Evolutionary conservation across 2,329 filamentous ascomycete genomes (phyloP), one percentile per base, ranked within the genome.

Genomic region (Hymenoscyphus fraxineus): DNA sequence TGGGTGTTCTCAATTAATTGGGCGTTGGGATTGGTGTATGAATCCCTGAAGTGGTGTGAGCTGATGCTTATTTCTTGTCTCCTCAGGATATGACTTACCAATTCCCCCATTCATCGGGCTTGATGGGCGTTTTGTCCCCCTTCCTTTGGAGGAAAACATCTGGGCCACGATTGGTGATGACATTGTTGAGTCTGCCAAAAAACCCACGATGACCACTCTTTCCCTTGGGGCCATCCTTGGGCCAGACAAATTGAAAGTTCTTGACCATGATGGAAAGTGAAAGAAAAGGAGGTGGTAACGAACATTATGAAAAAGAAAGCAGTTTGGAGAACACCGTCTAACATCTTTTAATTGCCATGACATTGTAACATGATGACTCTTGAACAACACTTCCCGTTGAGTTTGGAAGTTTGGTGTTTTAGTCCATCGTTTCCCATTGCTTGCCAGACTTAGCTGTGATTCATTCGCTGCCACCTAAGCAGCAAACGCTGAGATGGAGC

Each of bases 131-230:
- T 3, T 54, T 64, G 6, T 63, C 67, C 27, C 67, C 62, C 58
- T 68, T 64, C 54, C 54, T 64, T 22, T 71, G 70, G 7, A 80
- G 70, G 41, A 76, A 79, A 5, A 80, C 77, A 68, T 80, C 79
- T 13, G 79, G 78, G 1, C 78, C 79, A 63, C 74, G 76, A 41
- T 75, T 75, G 7, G 67, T 75, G 16, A 79, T 54, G 61, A 80
- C 70, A 58, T 80, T 76, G 22, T 72, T 70, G 22, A 80, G 57
- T 22, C 73, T 61, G 15, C 71, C 66, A 38, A 69, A 70, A 41
- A 73, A 73, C 3, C 73, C 72, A 32, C 73, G 68, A 54, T 62
- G 67, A 16, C 65, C 65, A 60, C 64, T 64, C 32, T 62, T 59
- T 12, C 72, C 72, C 59, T 68, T 70, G 6, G 58, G 65, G 1